Evolutionary conservation across 1,284 basidiomycete species (phyloP), one percentile per base, ranked within the genome.

Genomic region (Mycosarcoma mackinlayi): DNA sequence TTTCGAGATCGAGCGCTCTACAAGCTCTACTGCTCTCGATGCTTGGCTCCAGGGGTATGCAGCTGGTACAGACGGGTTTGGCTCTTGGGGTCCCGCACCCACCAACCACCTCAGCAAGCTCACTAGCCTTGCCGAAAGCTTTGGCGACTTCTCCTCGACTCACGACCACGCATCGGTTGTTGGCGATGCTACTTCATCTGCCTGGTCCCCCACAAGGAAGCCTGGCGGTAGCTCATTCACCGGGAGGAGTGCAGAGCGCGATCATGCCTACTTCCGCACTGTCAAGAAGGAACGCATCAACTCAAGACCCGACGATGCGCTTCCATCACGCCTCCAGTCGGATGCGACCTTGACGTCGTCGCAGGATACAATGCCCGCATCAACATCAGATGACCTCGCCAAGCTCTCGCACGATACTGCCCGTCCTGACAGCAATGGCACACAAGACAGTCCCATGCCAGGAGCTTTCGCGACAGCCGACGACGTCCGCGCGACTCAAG

Each of bases 21-120:
- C 42, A 11, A 39, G 48, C 27, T 39, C 45, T 19, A 14, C 41
- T 21, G 34, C 44, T 21, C 23, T 49, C 7, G 62, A 73, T 21
- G 44, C 49, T 7, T 70, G 67, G 59, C 54, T 53, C 31, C 56
- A 34, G 30, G 64, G 69, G 11, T 64, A 60, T 21, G 56, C 53
- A n/a, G 54, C 63, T 9, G 75, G 75, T 11, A 77, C 73, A 10
- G 75, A 77, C 38, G 75, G 75, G 14, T 77, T 78, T 35, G 76
- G 76, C 28, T 63, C 59, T 34, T 76, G 74, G 71, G 64, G 55
- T 16, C 42, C 54, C 19, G n/a, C 49, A 7, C 24, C 56, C 8
- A 47, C 9, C 44, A 52, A 31, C 34, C 25, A 44, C 7, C 10
- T 40, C 11, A 56, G 27, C 21, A 60, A 67, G 28, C 59, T 64